phyloP scores from a whole-genome alignment of 1,284 basidiomycete species.

The Neolentinus lepideus region DNA sequence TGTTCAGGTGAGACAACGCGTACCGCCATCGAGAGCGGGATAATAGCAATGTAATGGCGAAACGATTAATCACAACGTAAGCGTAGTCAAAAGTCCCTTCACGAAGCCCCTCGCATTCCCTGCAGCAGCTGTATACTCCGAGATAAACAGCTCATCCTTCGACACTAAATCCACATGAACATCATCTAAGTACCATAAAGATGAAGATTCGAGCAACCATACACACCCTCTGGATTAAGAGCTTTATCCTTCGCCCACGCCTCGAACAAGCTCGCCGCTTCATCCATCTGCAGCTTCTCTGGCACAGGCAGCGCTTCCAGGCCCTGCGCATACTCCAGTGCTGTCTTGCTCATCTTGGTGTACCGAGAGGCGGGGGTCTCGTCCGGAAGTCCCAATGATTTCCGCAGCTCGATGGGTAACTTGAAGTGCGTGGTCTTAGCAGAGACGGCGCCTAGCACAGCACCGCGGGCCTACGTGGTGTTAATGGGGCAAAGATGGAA shows the following conservation, averaged over 20 bases:
- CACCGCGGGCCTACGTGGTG: conserved; percentile 43
- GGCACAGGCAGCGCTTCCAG: conserved; percentile 51
- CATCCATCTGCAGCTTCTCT: conserved; percentile 44
- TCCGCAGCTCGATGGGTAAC: conserved; percentile 50
- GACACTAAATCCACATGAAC: conserved; percentile 13
- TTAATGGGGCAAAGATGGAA: neutral
- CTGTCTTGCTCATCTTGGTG: conserved; percentile 33
- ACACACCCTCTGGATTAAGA: too few species aligned
- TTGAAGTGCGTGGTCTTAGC: conserved; percentile 45
- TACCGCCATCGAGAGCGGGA: too few species aligned
- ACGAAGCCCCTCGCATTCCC: conserved; percentile 74
- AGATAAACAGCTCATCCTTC: conserved; percentile 62
- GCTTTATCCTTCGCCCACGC: conserved; percentile 57
- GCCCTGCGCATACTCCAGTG: conserved; percentile 47
- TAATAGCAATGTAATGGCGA: too few species aligned
- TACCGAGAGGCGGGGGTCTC: conserved; percentile 38
- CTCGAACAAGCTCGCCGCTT: conserved; percentile 65
- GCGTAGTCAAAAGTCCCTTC: conserved; percentile 38
- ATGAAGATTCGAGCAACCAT: too few species aligned
- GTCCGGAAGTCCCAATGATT: conserved; percentile 39
- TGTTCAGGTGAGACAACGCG: too few species aligned
- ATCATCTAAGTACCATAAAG: too few species aligned
- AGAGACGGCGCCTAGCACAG: conserved; percentile 61
- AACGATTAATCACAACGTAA: neutral
- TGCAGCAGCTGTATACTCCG: conserved; percentile 64